These are phyloP conservation scores for Porphyra umbilicalis DNA, from an alignment of 31 red algal genomes.

Conservation along the genomic window DNA sequence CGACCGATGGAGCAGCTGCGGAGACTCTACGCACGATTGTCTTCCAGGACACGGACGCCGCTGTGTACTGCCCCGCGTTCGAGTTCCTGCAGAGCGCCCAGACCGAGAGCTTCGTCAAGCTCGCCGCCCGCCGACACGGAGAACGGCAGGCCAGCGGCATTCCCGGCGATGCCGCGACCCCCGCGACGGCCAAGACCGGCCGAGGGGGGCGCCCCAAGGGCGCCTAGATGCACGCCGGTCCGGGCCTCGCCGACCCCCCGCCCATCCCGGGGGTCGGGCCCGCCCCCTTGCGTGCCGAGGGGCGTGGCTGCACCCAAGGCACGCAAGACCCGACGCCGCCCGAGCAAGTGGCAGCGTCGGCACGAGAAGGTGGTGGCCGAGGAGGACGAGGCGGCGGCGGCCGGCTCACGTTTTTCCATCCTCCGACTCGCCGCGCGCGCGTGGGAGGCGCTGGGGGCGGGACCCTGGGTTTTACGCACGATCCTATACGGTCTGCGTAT, in stretches of 20 bases:
- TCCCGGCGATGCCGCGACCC: background rate
- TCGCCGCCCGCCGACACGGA: background rate
- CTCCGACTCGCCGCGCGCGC: background rate
- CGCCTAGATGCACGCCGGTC: too few relatives aligned
- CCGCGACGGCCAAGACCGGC: too few relatives aligned
- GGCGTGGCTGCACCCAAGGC: background rate
- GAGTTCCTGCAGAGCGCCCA: background rate
- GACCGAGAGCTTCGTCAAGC: background rate
- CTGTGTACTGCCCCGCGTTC: background rate
- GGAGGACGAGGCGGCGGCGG: background rate
- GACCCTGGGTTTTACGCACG: background rate
- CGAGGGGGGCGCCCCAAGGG: background rate
- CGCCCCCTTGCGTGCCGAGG: background rate
- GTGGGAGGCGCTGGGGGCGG: background rate
- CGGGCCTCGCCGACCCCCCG: background rate
- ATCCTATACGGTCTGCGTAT: background rate
- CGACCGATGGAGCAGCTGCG: background rate
- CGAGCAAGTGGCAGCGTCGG: background rate
- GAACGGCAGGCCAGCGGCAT: background rate
- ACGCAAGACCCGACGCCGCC: background rate
- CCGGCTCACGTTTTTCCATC: background rate
- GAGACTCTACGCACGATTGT: background rate
- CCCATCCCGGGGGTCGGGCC: background rate
- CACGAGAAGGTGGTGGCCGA: background rate
- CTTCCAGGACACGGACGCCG: background rate